These are phyloP conservation scores for Brassica carinata DNA, from an alignment of 345 rosid species.

Conservation along the genomic window DNA sequence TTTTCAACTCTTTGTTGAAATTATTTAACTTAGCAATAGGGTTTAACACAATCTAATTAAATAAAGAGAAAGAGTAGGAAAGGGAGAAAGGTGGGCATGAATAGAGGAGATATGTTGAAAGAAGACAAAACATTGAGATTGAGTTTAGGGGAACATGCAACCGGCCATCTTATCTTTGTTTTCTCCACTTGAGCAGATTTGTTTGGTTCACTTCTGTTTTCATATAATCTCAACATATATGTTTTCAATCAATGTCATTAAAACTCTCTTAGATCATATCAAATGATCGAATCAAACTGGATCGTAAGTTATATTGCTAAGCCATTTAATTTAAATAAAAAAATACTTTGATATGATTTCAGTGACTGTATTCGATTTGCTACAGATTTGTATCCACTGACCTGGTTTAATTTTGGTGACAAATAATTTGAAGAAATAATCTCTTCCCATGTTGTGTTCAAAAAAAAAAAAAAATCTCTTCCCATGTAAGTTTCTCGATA, in stretches of 20 bases:
- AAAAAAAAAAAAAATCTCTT: not conserved
- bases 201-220: slow-evolving; percentile 46
- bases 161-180: slow-evolving; percentile 50
- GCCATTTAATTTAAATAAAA: not conserved
- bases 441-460: not conserved
- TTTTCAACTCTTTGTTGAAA: not conserved
- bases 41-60: slow-evolving; percentile 17
- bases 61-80: slow-evolving; percentile 33
- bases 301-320: not conserved
- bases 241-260: not conserved
- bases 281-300: not conserved
- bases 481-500: not conserved
- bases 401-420: not conserved
- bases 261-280: not conserved
- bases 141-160: slow-evolving; percentile 45
- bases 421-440: not conserved
- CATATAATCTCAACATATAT: not conserved
- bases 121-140: slow-evolving; percentile 53
- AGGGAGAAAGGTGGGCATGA: slow-evolving; percentile 56
- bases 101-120: slow-evolving; percentile 55
- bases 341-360: not conserved
- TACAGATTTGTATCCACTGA: not conserved
- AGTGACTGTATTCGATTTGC: not conserved
- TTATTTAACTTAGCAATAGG: not conserved
- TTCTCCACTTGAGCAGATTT: slow-evolving; percentile 39